Conservation (phyloP, 2,329 filamentous ascomycete species). For the Ceratocystis eucalypticola region DNA sequence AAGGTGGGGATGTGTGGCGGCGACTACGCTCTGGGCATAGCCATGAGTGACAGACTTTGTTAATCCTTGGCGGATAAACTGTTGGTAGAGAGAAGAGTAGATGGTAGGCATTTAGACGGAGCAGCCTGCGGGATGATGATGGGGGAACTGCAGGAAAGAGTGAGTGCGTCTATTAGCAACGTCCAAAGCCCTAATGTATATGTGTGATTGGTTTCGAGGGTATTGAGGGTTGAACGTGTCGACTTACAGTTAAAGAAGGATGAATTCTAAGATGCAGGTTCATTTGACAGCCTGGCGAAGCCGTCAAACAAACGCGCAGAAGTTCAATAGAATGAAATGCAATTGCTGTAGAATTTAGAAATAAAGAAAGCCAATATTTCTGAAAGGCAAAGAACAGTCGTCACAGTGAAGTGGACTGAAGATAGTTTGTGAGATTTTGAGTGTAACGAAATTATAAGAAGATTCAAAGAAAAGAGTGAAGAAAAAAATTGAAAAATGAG, state of each 20-base stretch:
- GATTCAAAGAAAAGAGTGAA: conserved; percentile 15
- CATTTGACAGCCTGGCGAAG: conserved; percentile 75
- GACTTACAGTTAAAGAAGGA: conserved; percentile 37
- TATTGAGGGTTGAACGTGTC: conserved; percentile 15
- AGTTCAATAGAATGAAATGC: conserved; percentile 22
- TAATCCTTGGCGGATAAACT: conserved; percentile 93
- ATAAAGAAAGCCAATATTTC: conserved; percentile 15
- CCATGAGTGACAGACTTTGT: conserved; percentile 89
- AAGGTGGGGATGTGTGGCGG: conserved; percentile 70
- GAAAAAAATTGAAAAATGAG: conserved; percentile 18
- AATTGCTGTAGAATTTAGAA: conserved; percentile 20
- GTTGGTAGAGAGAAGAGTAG: conserved; percentile 55
- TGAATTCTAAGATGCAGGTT: conserved; percentile 70
- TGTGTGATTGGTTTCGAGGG: background rate
- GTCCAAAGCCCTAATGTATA: too few species aligned
- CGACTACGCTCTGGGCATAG: conserved; percentile 95
- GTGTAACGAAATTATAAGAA: conserved; percentile 5
- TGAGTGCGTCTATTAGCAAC: conserved; percentile 3
- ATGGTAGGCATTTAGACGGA: conserved; percentile 77
- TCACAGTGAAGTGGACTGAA: conserved; percentile 10
- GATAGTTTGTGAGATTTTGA: background rate
- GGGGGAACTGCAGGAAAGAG: conserved; percentile 29
- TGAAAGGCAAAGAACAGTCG: conserved; percentile 9
- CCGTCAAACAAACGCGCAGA: conserved; percentile 86
- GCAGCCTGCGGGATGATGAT: conserved; percentile 37